phyloP scores from a whole-genome alignment of 805 yeast genomes.

The Suhomyces xylopsoci region DNA sequence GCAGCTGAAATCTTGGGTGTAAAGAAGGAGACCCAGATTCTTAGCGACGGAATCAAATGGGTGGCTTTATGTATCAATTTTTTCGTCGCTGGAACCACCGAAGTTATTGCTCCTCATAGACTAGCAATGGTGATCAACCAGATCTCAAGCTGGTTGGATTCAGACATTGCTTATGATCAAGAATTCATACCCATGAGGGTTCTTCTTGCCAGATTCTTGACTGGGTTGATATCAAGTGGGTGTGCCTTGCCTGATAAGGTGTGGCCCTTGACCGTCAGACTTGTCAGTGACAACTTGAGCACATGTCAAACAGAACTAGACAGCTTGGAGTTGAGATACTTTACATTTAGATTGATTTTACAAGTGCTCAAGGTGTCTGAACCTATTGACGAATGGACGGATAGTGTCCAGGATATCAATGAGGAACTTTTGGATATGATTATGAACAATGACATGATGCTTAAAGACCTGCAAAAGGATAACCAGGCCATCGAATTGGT shows the following conservation, averaged over 20 bases:
- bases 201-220: constrained; percentile 47
- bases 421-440: constrained; percentile 46
- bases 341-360: constrained; percentile 41
- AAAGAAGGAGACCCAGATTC: constrained; percentile 37
- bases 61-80: constrained; percentile 48
- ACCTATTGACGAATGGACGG: constrained; percentile 32
- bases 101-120: constrained; percentile 62
- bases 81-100: constrained; percentile 27
- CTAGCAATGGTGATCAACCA: constrained; percentile 57
- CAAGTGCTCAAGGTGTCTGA: constrained; percentile 23
- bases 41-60: constrained; percentile 42
- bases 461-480: constrained; percentile 25
- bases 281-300: constrained; percentile 46
- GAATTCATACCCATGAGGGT: constrained; percentile 52
- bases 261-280: constrained; percentile 32
- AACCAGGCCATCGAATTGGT: constrained; percentile 27
- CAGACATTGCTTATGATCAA: constrained; percentile 57
- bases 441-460: constrained; percentile 21
- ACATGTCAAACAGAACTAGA: constrained; percentile 36
- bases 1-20: constrained; percentile 65
- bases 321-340: constrained; percentile 44
- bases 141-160: constrained; percentile 56
- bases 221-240: constrained; percentile 14
- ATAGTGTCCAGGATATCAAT: constrained; percentile 31
- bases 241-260: constrained; percentile 28